Evolutionary conservation across 805 yeast genomes (phyloP), one percentile per base, ranked within the genome.

Genomic region (Zygosaccharomyces bisporus): DNA sequence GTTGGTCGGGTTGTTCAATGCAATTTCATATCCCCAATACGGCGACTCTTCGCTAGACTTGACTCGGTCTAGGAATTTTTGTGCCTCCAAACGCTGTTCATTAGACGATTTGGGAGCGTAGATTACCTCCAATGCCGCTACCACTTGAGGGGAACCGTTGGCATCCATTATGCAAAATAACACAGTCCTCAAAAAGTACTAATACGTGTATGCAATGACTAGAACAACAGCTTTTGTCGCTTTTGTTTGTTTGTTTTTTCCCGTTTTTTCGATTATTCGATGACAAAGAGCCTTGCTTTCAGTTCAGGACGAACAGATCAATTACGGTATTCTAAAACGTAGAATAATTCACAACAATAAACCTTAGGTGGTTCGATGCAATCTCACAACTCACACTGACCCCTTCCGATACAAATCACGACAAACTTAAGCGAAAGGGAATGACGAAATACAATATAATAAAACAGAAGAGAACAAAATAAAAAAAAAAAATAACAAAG

Each of bases 21-120:
- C 88, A 46, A 93, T 73, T 61, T 85, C 88, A 65, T 83, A 91
- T 2, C 97, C 97, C 90, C 95, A 88, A 49, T 71, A 78, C 0
- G 99, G 97, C 16, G 95, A 82, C 60, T 90, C 95, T 7, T 82
- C 85, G 49, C 83, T 81, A 34, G 72, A 67, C 59, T 87, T 90
- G 19, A 91, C 77, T 8, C 79, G 70, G 54, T 89, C 96, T 24
- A 93, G 70, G 53, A 87, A 86, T 61, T 64, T 56, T 56, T 79
- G 83, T 6, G 83, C 83, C 45, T 75, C 73, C 37, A 72, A 70
- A 24, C 85, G 71, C 40, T 76, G 74, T 3, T 65, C 67, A 58
- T 86, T 86, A 31, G 76, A 63, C 2, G 89, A 75, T 47, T 71
- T 72, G 13, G 89, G 78, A 32, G 79, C 78, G 60, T 88, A 86